Conservation (phyloP, 345 rosid species). For the Crucihimalaya himalaica region DNA sequence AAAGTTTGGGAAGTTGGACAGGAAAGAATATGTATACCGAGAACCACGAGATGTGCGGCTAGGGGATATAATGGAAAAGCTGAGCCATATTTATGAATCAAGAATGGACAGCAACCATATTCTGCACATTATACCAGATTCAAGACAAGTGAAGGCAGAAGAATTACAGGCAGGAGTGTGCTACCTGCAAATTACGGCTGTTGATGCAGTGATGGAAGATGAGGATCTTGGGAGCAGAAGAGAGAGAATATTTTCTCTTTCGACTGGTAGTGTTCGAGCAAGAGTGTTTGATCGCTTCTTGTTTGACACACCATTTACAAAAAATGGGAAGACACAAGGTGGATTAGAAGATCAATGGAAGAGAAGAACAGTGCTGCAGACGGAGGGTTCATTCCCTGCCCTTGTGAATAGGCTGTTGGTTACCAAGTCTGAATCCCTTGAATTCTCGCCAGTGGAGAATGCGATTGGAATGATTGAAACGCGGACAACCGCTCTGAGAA, state of each 20-base stretch:
- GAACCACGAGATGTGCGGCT: constrained; percentile 97
- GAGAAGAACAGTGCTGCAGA: constrained; percentile 92
- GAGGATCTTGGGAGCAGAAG: constrained; percentile 98
- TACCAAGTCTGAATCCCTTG: constrained; percentile 90
- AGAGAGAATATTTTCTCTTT: constrained; percentile 93
- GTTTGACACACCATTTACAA: constrained; percentile 98
- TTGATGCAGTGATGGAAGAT: constrained; percentile 97
- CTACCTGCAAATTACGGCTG: constrained; percentile 96
- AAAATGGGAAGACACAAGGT: constrained; percentile 98
- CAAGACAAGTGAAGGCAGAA: constrained; percentile 94
- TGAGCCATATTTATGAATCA: constrained; percentile 92
- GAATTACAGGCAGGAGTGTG: constrained; percentile 95
- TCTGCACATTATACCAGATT: constrained; percentile 88
- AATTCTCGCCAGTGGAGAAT: constrained; percentile 97
- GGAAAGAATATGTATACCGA: constrained; percentile 84
- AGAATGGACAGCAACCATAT: constrained; percentile 91
- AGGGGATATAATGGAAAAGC: constrained; percentile 99
- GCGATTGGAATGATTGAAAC: constrained; percentile 99
- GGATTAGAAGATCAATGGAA: constrained; percentile 99
- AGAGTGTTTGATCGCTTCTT: constrained; percentile 94
- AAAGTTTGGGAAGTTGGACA: constrained; percentile 84
- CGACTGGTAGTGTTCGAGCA: constrained; percentile 91
- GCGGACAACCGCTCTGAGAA: constrained; percentile 86
- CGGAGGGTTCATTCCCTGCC: constrained; percentile 97
- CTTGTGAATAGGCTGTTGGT: constrained; percentile 90